Base-by-base conservation (phyloP, 192 early-diverging fungal species). In the Paraglomus brasilianum region DNA sequence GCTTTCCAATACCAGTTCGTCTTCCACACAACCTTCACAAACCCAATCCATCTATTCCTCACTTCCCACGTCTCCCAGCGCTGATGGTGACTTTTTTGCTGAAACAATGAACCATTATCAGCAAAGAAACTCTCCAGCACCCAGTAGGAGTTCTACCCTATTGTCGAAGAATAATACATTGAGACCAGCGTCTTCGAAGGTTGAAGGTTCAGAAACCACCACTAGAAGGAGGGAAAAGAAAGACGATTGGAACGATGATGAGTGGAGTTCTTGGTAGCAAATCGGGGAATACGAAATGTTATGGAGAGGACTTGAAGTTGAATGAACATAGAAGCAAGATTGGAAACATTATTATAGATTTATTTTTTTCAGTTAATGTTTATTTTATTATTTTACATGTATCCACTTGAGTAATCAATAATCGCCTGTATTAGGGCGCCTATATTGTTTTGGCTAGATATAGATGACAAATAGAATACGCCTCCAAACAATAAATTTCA, bases 61-160 rank as follows among this genome's bases (percentile, higher is more conserved):
- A 63, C 73, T 70, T 69, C 66, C 21, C 67, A 62, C n/a, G 15
- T 70, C 63, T 43, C 41, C 52, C 52, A 43, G 63, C 63, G 63
- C 56, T 5, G 65, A 72, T 21, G 71, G 71, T 59, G 75, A 77
- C 49, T 80, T 80, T 59, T 80, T 80, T 55, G 52, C 70, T 45
- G 76, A 75, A 6, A 77, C 78, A 6, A 80, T 77, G 63, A 80
- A 80, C 63, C 75, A 80, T 36, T 80, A 80, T 51, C 75, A 80
- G 49, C 68, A 74, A 72, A 74, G 57, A 53, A 75, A 79, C 60
- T 69, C 69, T n/a, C 78, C 61, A 10, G 53, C 75, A 4, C 50
- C 39, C 19, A 62, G 47, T 71, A 69, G 73, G 21, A 74, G 60
- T 47, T 62, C 60, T 47, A 72, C 71, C 30, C 67, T 73, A 21